Evolutionary conservation across 2,329 filamentous ascomycete genomes (phyloP), one percentile per base, ranked within the genome.

Genomic region (Didymella segeticola): DNA sequence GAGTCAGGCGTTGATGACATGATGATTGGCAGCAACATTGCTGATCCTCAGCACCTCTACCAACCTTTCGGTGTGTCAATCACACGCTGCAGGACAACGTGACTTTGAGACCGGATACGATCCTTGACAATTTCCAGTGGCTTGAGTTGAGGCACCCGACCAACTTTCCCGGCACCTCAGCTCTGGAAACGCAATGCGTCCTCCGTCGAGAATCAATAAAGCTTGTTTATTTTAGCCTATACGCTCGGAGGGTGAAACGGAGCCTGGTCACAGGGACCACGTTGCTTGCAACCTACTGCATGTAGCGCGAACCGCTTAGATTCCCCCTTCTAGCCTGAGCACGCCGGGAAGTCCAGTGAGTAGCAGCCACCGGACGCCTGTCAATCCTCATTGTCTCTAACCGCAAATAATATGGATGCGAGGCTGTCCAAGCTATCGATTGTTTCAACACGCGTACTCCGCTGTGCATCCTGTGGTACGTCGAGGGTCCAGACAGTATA

Each of bases 201-300:
- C 41, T 57, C 49, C 33, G 55, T 37, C 51, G 47, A 60, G 25
- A 68, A 64, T 67, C 63, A 49, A 68, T 68, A 68, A 68, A 67
- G 63, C 65, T 68, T 68, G 62, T 64, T 63, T 60, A 33, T 43
- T 56, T 56, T 67, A 60, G 61, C 59, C 41, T 56, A 58, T 49
- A 58, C 29, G 47, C 34, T 39, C 43, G 56, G 50, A 56, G 52
- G 45, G 51, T 58, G 64, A 65, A 65, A 66, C 63, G 53, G 43
- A 56, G 43, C 43, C 43, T 38, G 47, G 45, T 33, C 43, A 53
- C 46, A 56, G 49, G 48, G 42, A 52, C 51, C 45, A 56, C 53
- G 43, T 56, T 48, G 42, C 47, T 46, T 41, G 33, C 43, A 42
- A 17, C 23, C 38, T 50, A 25, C 31, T 50, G 25, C 31, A 34